A percentile compares a stretch with the other conserved stretches of the same genome.
These are phyloP conservation scores for Xylariaceae sp. DNA, from an alignment of 2,329 filamentous ascomycete genomes.

Conservation along the genomic window DNA sequence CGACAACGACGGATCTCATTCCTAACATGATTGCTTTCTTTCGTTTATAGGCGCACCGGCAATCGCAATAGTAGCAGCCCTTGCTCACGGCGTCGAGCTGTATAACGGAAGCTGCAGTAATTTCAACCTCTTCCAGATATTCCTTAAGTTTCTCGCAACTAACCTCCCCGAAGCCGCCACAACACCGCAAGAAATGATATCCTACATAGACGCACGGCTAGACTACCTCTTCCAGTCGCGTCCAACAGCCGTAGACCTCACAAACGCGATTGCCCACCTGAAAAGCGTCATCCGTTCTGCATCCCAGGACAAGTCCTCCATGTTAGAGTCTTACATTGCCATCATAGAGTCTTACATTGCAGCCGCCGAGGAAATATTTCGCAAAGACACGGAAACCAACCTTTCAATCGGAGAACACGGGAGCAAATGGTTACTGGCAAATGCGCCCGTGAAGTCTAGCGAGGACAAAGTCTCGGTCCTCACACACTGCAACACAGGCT, in stretches of 20 bases:
- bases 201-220: slow-evolving; percentile 71
- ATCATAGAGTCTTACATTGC: slow-evolving; percentile 69
- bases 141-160: not conserved
- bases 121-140: slow-evolving; percentile 19
- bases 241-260: slow-evolving; percentile 91
- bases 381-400: slow-evolving; percentile 84
- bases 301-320: slow-evolving; percentile 43
- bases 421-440: slow-evolving; percentile 72
- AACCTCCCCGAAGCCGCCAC: slow-evolving; percentile 31
- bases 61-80: slow-evolving; percentile 94
- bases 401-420: slow-evolving; percentile 78
- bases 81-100: slow-evolving; percentile 84
- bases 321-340: slow-evolving; percentile 70
- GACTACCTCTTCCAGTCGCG: slow-evolving; percentile 85
- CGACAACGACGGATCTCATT: slow-evolving; percentile 10
- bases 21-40: not conserved
- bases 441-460: slow-evolving; percentile 44
- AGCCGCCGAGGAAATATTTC: slow-evolving; percentile 81
- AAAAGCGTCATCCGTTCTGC: slow-evolving; percentile 55
- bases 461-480: slow-evolving; percentile 68
- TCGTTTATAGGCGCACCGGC: slow-evolving; percentile 67
- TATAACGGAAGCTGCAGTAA: slow-evolving; percentile 48
- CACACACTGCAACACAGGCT: slow-evolving; percentile 98
- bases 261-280: slow-evolving; percentile 81
- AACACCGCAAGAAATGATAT: slow-evolving; percentile 54